Base-by-base conservation (phyloP, 2,329 filamentous ascomycete species). In the Pseudocercospora eumusae region DNA sequence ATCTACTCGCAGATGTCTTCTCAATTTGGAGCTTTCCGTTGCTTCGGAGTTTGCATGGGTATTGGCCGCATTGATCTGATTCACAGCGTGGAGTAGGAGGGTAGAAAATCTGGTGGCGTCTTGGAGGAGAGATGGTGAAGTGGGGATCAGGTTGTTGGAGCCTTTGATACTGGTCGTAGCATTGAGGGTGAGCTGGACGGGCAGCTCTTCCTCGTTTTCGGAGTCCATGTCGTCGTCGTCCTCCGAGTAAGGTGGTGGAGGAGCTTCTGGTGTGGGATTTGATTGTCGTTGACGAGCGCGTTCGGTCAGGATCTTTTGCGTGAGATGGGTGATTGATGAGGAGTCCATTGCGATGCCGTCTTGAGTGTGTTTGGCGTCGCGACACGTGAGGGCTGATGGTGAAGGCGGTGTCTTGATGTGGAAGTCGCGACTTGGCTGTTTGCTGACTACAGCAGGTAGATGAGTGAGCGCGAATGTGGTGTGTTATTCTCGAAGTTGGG, bases 181-280 rank as follows among this genome's bases (percentile, higher is more conserved):
- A 66, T 80, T 79, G 74, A 86, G 81, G 15, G 73, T 75, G 49
- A 86, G 71, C 54, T 72, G 75, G 61, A 84, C 78, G 53, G 80
- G 73, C 1, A 77, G 77, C 27, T 18, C 52, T n/a, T 60, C 60
- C 10, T 60, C 60, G 7, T 20, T 28, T 2, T 57, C 33, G 7
- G 36, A 47, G 15, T 61, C 59, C 33, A 65, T 57, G 20, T 69
- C 68, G 13, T 56, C 65, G 9, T 70, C 68, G 36, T 74, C 70
- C 7, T 68, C 66, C 33, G 57, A 66, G 59, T 70, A 72, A 23
- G 68, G 67, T 49, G 71, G 71, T 53, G 70, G 70, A 42, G 69
- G 64, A n/a, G 49, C 50, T 47, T 62, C 31, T 10, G 60, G 56
- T 23, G 60, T 57, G 23, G 60, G 55, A 42, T 57, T 57, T n/a